These are phyloP conservation scores for Gossypium schwendimanii DNA, from an alignment of 441 rosid genomes.

Conservation along the genomic window DNA sequence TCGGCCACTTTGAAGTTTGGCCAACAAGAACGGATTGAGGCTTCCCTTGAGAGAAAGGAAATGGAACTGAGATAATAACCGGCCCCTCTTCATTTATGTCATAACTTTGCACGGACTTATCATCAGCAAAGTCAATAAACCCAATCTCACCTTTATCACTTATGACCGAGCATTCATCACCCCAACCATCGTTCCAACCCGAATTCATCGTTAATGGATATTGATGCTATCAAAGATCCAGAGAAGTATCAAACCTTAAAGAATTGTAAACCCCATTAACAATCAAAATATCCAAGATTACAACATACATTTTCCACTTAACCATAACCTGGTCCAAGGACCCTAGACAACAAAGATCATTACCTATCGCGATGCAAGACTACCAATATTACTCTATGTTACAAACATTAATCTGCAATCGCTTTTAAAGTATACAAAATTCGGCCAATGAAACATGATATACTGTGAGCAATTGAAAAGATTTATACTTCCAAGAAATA, in stretches of 20 bases:
- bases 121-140: constrained; percentile 42
- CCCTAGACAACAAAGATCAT: not conserved
- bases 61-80: constrained; percentile 40
- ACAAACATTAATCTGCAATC: not conserved
- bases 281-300: not conserved
- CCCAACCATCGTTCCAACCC: constrained; percentile 17
- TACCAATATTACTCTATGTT: not conserved
- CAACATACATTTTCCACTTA: not conserved
- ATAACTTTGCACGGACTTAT: constrained; percentile 31
- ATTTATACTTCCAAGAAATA: not conserved
- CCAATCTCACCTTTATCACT: constrained; percentile 48
- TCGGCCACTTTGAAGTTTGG: constrained; percentile 30
- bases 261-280: constrained; percentile 1
- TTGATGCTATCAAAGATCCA: constrained; percentile 9
- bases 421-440: not conserved
- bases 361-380: not conserved
- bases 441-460: not conserved
- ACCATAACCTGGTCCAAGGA: not conserved
- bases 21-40: constrained; percentile 41
- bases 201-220: constrained; percentile 20
- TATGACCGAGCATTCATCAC: constrained; percentile 38
- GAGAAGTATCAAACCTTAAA: not conserved
- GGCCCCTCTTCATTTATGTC: constrained; percentile 36
- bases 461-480: not conserved
- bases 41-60: constrained; percentile 36